Percentiles rank a stretch among this genome's conserved stretches.
These are phyloP conservation scores for Calonectria naviculata DNA, from an alignment of 2,329 filamentous ascomycete genomes.

Conservation along the genomic window DNA sequence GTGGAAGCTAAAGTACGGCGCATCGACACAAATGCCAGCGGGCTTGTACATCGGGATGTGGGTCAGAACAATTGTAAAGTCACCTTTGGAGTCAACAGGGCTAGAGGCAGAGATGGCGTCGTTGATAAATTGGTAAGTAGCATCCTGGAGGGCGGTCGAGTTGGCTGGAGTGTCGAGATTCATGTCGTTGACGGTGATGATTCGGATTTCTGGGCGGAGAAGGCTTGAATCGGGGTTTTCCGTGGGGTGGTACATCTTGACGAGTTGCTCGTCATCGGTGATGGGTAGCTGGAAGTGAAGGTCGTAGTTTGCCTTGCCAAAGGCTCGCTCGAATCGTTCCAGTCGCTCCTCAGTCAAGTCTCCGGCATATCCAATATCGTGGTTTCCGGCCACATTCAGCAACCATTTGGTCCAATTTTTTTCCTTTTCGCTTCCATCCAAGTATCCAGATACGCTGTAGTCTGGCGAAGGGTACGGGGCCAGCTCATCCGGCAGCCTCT, in stretches of 20 bases:
- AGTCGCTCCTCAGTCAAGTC: slow-evolving; percentile 84
- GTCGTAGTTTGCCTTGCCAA: slow-evolving; percentile 93
- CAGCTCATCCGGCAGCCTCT: slow-evolving; percentile 70
- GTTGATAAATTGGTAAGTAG: slow-evolving; percentile 84
- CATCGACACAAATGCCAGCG: slow-evolving; percentile 84
- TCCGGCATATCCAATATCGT: slow-evolving; percentile 96
- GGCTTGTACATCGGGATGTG: slow-evolving; percentile 92
- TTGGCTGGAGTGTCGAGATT: slow-evolving; percentile 89
- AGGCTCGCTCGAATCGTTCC: slow-evolving; percentile 83
- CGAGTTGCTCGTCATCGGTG: slow-evolving; percentile 49
- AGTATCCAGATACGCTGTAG: slow-evolving; percentile 61
- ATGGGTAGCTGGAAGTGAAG: slow-evolving; percentile 75
- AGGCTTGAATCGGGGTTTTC: slow-evolving; percentile 59
- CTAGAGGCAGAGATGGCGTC: slow-evolving; percentile 71
- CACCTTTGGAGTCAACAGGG: slow-evolving; percentile 69
- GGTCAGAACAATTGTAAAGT: slow-evolving; percentile 87
- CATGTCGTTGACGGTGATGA: slow-evolving; percentile 92
- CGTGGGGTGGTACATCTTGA: slow-evolving; percentile 54
- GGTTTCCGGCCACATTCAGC: slow-evolving; percentile 93
- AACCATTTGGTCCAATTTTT: slow-evolving; percentile 78
- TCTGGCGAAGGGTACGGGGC: slow-evolving; percentile 60
- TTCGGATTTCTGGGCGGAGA: slow-evolving; percentile 75
- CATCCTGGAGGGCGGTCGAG: slow-evolving; percentile 73
- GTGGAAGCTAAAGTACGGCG: slow-evolving; percentile 86
- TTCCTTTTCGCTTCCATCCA: slow-evolving; percentile 56